Base-by-base conservation (phyloP, 495 filamentous ascomycete species). In the Sordaria brevicollis region DNA sequence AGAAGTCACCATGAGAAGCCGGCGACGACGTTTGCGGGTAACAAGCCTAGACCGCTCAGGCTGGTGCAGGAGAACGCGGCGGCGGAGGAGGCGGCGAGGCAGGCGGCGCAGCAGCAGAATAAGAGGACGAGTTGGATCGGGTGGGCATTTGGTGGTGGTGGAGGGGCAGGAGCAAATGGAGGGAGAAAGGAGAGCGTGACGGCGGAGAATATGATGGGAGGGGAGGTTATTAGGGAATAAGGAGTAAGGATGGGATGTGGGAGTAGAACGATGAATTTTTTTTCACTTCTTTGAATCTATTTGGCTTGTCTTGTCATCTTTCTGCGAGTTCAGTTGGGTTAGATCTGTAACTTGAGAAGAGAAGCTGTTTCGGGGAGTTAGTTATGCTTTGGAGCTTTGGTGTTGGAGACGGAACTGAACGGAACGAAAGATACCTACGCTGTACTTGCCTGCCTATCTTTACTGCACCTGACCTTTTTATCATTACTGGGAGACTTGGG, bases 1-100 rank as follows among this genome's bases (percentile, higher is more conserved):
- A 81, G 88, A 41, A 57, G 65, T 31, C 73, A 71, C 65, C 73
- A 76, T 37, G 89, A 90, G 80, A 87, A 89, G 41, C 89, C 91
- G 78, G 83, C 80, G 70, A 86, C 85, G 4, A 88, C 85, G 11
- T 83, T 89, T 67, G 83, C 83, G 2, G 91, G 90, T 5, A 93
- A 89, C 72, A 93, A 92, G 75, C 85, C 96, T 66, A 86, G 95
- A 35, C 95, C 95, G 1, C 81, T 99, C 75, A 84, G 94, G 43
- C 84, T 99, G 11, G 95, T 99, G 68, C 91, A 93, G 80, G 91
- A 86, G 81, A 84, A 81, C 41, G 68, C 72, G 17, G 76, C 76
- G 71, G 69, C 74, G 19, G 66, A 73, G 54, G 78, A 74, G 31
- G 78, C 77, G 65, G 49, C 49, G 49, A 62, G 25, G 49, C 49